Evolutionary conservation across 176 grass and related monocot species (phyloP), one percentile per base, ranked within the genome.

Genomic region (Dendrocalamus sinicus): DNA sequence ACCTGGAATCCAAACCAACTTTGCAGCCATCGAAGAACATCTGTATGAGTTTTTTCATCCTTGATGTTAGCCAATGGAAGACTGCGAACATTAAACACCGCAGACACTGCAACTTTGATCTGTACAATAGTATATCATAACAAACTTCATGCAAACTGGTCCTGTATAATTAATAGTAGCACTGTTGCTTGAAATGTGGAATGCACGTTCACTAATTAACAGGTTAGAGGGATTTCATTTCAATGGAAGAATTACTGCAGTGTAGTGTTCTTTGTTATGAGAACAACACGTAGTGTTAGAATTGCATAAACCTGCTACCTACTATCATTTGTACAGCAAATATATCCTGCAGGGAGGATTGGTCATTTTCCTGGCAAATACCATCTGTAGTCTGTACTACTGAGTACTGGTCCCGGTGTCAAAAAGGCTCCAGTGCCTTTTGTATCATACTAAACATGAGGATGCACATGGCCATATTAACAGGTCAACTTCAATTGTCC

Each of bases 1-100:
- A 98, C 95, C 95, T 98, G 95, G 79, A 98, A 98, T 22, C 93
- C 91, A 78, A 98, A 98, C 95, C 89, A 98, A 85, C 89, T 89
- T 86, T 93, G 91, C 58, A 98, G 88, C 96, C 96, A 95, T 84
- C 91, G 86, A 78, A 95, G 20, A 76, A 98, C 77, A 85, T 98
- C 96, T 54, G 77, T 80, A 66, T 76, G 84, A 77, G 35, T 72
- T 89, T 70, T 94, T 78, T 89, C 86, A 85, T 88, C 82, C 70
- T 80, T 83, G 53, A 46, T 77, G 61, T 88, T 80, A 76, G 76
- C 83, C 60, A 89, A 87, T 85, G 96, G 93, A 77, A 98, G 87
- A 77, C 93, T 89, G 54, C 93, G 91, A 63, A 98, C 86, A 89
- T 84, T 92, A 91, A 72, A 81, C 9, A 98, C 93, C n/a, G 91